phyloP scores from a whole-genome alignment of 768 basidiomycete genomes.

The Trametopsis cervina region DNA sequence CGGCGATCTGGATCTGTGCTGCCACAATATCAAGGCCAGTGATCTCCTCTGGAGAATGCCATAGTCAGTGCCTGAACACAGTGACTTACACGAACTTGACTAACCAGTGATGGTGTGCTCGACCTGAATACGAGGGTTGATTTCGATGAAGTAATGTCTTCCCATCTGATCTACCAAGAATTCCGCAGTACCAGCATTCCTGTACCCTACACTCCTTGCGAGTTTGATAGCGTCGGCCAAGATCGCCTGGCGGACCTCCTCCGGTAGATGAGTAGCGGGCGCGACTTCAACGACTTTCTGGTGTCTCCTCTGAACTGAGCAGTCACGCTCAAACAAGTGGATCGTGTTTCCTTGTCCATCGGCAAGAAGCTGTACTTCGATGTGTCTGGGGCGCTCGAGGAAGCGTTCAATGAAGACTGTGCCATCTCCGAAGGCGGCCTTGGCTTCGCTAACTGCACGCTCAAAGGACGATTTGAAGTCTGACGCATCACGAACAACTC shows the following conservation, averaged over 20 bases:
- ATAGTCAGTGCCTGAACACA: background rate
- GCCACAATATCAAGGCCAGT: slow-evolving; percentile 99
- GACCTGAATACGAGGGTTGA: slow-evolving; percentile 99
- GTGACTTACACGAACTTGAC: slow-evolving; percentile 14
- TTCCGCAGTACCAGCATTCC: slow-evolving; percentile 97
- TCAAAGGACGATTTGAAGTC: slow-evolving; percentile 87
- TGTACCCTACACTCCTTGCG: slow-evolving; percentile 88
- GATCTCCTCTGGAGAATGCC: slow-evolving; percentile 74
- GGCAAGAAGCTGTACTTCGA: slow-evolving; percentile 93
- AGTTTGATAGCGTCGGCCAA: slow-evolving; percentile 89
- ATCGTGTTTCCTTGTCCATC: slow-evolving; percentile 91
- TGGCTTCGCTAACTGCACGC: slow-evolving; percentile 92
- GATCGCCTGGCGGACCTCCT: slow-evolving; percentile 86
- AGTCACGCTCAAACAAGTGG: slow-evolving; percentile 98
- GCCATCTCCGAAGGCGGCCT: slow-evolving; percentile 94
- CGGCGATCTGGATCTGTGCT: slow-evolving; percentile 99
- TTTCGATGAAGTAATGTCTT: slow-evolving; percentile 98
- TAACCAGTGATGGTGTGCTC: slow-evolving; percentile 97
- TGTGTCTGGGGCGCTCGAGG: slow-evolving; percentile 94
- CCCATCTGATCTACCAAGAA: slow-evolving; percentile 97
- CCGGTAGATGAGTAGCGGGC: slow-evolving; percentile 89
- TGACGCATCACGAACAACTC: slow-evolving; percentile 91
- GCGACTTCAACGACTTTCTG: slow-evolving; percentile 99
- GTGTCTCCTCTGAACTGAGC: slow-evolving; percentile 95
- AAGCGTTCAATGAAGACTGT: slow-evolving; percentile 99